Evolutionary conservation across 495 filamentous ascomycete genomes (phyloP), one percentile per base, ranked within the genome.

Genomic region (Neurospora africana): DNA sequence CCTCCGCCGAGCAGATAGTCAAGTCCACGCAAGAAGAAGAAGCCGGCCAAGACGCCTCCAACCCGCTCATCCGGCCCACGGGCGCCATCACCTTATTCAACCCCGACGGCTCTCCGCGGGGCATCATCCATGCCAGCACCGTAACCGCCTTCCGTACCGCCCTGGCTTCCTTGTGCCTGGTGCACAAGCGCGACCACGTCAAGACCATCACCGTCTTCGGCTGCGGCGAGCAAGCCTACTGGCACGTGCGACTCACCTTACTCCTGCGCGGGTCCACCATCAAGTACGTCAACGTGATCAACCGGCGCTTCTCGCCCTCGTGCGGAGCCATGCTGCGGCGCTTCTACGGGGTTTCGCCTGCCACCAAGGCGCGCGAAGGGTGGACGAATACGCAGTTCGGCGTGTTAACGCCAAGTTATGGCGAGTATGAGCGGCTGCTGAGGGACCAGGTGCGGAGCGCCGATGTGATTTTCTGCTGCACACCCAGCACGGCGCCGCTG

Each of bases 91-190:
- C 91, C 19, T 85, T 98, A 6, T 86, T 96, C 78, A 75, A 79
- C 8, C 82, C 83, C 23, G 73, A 85, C 11, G 94, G 95, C 74
- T 80, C 86, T 21, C 92, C 94, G 1, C 85, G 91, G 38, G 95
- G 90, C 11, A 83, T 98, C 72, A 84, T 99, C 58, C 92, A 93
- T 76, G 95, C 95, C 23, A 87, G 90, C 78, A 92, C 94, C 71
- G 78, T 98, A 17, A 98, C 95, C 3, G 93, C 93, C 10, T 99
- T 97, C 83, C 92, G 95, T 72, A 98, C 95, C 4, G 95, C 95
- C 1, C 86, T 98, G 39, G 90, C 91, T 0, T 89, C 92, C 2
- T 87, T 90, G 27, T 88, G 92, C 78, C 84, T 97, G 0, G 87
- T 98, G 68, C 86, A 84, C 69, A 89, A 88, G 75, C 91, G 95